Conservation (phyloP, 2,329 filamentous ascomycete genomes). For the Leptosphaerulina australis region DNA sequence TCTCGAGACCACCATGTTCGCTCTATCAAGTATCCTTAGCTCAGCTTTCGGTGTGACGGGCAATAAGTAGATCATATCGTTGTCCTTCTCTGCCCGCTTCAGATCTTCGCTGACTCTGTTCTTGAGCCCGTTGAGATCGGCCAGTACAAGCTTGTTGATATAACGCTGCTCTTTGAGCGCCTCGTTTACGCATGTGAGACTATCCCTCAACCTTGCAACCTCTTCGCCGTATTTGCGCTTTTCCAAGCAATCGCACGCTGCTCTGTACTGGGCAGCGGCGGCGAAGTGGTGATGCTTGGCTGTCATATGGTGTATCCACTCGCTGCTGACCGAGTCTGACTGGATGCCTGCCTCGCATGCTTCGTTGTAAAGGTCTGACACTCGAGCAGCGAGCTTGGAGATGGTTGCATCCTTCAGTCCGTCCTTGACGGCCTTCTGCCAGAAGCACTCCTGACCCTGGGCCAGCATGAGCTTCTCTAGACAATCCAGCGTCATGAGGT, state of each 20-base stretch:
- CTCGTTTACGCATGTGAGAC: slow-evolving; percentile 80
- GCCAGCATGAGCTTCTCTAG: slow-evolving; percentile 84
- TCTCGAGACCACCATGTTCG: slow-evolving; percentile 82
- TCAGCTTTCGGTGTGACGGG: slow-evolving; percentile 88
- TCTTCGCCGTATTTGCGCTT: slow-evolving; percentile 96
- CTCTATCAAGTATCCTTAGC: slow-evolving; percentile 81
- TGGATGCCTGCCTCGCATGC: slow-evolving; percentile 86
- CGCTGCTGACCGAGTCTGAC: slow-evolving; percentile 85
- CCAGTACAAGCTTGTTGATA: slow-evolving; percentile 79
- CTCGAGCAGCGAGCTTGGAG: slow-evolving; percentile 85
- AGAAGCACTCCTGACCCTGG: slow-evolving; percentile 96
- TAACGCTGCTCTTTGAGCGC: slow-evolving; percentile 84
- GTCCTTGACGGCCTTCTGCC: slow-evolving; percentile 96
- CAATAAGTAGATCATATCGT: slow-evolving; percentile 91
- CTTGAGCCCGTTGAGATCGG: slow-evolving; percentile 83
- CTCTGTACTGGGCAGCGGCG: slow-evolving; percentile 89
- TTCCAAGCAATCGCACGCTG: slow-evolving; percentile 88
- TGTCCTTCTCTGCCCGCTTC: slow-evolving; percentile 92
- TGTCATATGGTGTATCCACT: slow-evolving; percentile 98
- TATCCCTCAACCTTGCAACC: slow-evolving; percentile 82
- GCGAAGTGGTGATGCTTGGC: slow-evolving; percentile 98
- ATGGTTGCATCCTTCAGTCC: slow-evolving; percentile 91
- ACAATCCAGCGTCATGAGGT: slow-evolving; percentile 81
- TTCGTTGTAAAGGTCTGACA: slow-evolving; percentile 86
- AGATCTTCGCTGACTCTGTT: slow-evolving; percentile 82